Conservation (phyloP, 805 yeast species). For the Cyberlindnera maritima region DNA sequence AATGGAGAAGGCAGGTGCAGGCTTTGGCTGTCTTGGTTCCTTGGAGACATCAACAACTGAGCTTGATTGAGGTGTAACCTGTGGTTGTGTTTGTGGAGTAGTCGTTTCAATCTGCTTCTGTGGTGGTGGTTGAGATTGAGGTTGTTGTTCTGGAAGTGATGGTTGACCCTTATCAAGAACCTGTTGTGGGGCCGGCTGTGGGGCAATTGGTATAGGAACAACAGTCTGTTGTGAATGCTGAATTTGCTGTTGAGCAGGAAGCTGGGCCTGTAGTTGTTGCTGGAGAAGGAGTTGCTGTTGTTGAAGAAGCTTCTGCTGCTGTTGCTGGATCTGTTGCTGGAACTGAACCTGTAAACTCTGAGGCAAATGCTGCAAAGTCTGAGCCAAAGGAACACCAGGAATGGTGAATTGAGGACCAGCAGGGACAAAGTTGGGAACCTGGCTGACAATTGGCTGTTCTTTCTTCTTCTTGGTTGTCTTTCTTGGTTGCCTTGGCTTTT, state of each 20-base stretch:
- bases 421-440: slow-evolving; percentile 25
- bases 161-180: not conserved
- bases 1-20: slow-evolving; percentile 23
- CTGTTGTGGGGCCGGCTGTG: slow-evolving; percentile 6
- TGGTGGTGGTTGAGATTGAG: not conserved
- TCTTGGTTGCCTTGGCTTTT: slow-evolving; percentile 29
- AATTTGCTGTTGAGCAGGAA: slow-evolving; percentile 1
- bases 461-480: slow-evolving; percentile 28
- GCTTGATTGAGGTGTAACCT: not conserved
- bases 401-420: slow-evolving; percentile 17
- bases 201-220: not conserved
- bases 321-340: slow-evolving; percentile 26
- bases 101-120: not conserved
- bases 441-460: slow-evolving; percentile 21
- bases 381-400: slow-evolving; percentile 23
- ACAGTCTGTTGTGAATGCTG: slow-evolving; percentile 6
- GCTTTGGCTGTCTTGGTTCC: slow-evolving; percentile 20
- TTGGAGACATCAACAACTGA: not conserved
- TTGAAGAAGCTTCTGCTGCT: slow-evolving; percentile 18
- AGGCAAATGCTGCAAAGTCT: slow-evolving; percentile 22
- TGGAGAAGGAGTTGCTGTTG: slow-evolving; percentile 9
- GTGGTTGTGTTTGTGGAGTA: not conserved
- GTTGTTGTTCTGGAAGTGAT: not conserved
- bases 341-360: slow-evolving; percentile 24
- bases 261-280: slow-evolving; percentile 2